Percentiles rank a stretch among this genome's conserved stretches.
Evolutionary conservation across 441 rosid species (phyloP).

Genomic region (Adansonia gregorii): DNA sequence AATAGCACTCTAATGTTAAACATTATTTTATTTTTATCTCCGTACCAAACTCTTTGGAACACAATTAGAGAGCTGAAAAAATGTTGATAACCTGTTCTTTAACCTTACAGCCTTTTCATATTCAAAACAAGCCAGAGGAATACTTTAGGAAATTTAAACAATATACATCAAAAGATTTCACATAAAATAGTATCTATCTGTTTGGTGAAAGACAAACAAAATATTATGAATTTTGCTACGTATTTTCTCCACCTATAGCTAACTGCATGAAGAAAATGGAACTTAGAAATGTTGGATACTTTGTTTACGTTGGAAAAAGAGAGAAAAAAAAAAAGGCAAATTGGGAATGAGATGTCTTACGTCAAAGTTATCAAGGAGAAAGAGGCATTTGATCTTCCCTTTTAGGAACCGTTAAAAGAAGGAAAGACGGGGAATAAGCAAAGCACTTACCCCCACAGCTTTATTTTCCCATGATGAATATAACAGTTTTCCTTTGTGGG

Average conservation of each 20-base stretch:
- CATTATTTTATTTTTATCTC: too few relatives aligned
- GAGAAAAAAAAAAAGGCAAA: too few relatives aligned
- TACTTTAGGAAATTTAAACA: background rate
- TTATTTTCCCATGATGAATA: background rate
- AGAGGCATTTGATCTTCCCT: background rate
- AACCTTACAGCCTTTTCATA: too few relatives aligned
- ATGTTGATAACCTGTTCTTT: too few relatives aligned
- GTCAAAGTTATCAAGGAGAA: background rate
- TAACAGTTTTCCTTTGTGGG: background rate
- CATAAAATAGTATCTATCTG: background rate
- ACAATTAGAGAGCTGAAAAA: too few relatives aligned
- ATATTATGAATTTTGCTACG: background rate
- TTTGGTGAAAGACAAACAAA: background rate
- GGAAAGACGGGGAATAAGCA: too few relatives aligned
- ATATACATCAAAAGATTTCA: too few relatives aligned
- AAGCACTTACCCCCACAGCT: background rate
- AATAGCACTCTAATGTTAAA: too few relatives aligned
- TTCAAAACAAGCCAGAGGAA: background rate
- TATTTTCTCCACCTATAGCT: background rate
- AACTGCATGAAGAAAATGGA: background rate
- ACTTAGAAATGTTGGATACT: background rate
- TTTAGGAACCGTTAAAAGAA: conserved; percentile 37
- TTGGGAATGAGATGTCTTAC: background rate
- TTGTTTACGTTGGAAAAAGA: too few relatives aligned
- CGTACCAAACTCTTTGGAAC: too few relatives aligned